These are phyloP conservation scores for Dendrostoma leiphaemia DNA, from an alignment of 2,329 filamentous ascomycete species.

Conservation along the genomic window DNA sequence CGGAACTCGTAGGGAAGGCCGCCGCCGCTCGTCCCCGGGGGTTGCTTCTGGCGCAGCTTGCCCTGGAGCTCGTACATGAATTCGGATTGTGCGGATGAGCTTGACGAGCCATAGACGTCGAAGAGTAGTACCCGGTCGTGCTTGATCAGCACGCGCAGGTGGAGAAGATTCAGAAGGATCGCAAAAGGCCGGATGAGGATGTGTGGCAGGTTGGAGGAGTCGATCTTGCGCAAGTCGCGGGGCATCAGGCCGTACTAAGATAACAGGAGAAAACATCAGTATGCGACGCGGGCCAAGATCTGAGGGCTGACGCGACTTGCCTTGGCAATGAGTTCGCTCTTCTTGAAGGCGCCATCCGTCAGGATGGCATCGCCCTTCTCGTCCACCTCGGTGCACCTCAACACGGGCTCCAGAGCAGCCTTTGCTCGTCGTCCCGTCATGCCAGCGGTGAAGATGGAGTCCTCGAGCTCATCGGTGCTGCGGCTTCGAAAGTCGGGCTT, in stretches of 20 bases:
- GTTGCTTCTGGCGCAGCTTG: slow-evolving; percentile 79
- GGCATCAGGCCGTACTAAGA: slow-evolving; percentile 90
- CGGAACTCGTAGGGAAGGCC: slow-evolving; percentile 92
- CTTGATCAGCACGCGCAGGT: slow-evolving; percentile 93
- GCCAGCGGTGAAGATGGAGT: slow-evolving; percentile 66
- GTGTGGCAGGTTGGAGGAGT: slow-evolving; percentile 91
- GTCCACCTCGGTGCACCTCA: slow-evolving; percentile 94
- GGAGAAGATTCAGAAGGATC: slow-evolving; percentile 93
- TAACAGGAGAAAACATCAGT: slow-evolving; percentile 8
- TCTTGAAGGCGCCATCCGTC: slow-evolving; percentile 94
- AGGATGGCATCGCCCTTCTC: slow-evolving; percentile 88
- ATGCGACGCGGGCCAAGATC: background rate
- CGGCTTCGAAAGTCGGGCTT: slow-evolving; percentile 24
- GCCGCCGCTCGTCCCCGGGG: slow-evolving; percentile 50
- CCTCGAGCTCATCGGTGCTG: slow-evolving; percentile 33
- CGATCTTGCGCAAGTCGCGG: slow-evolving; percentile 94
- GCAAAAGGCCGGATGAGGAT: slow-evolving; percentile 91
- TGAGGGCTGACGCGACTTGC: slow-evolving; percentile 41
- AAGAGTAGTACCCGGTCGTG: slow-evolving; percentile 89
- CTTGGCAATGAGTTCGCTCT: slow-evolving; percentile 94
- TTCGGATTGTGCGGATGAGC: slow-evolving; percentile 90
- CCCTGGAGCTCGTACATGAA: slow-evolving; percentile 98
- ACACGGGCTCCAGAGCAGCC: slow-evolving; percentile 76
- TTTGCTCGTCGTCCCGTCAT: slow-evolving; percentile 67
- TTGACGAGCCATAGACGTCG: slow-evolving; percentile 91